Conservation (phyloP, 352 stramenopile genomes). For the Pythium myriotylum region DNA sequence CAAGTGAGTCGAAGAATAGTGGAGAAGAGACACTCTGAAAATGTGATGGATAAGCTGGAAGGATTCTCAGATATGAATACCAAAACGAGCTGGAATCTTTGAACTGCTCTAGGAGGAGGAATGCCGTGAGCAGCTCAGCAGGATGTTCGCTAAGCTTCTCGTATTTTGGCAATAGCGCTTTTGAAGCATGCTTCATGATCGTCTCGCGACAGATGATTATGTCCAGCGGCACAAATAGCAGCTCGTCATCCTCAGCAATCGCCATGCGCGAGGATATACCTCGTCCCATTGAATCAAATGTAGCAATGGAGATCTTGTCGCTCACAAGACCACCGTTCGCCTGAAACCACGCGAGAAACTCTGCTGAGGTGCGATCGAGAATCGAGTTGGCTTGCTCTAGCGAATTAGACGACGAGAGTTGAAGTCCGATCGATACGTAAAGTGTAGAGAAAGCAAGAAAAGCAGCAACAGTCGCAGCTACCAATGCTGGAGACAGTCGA, state of each 20-base stretch:
- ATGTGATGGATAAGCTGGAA: slow-evolving; percentile 31
- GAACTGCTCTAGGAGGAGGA: slow-evolving; percentile 57
- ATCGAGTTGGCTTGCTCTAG: background rate
- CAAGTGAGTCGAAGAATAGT: slow-evolving; percentile 38
- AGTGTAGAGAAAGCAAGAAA: background rate
- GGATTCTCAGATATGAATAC: slow-evolving; percentile 54
- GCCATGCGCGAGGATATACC: slow-evolving; percentile 7
- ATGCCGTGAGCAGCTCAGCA: slow-evolving; percentile 66
- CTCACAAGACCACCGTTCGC: slow-evolving; percentile 17
- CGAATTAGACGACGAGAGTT: background rate
- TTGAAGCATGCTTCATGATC: slow-evolving; percentile 9
- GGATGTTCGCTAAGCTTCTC: slow-evolving; percentile 32
- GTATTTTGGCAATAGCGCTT: slow-evolving; percentile 40
- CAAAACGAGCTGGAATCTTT: slow-evolving; percentile 45
- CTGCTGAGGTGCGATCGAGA: background rate
- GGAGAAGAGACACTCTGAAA: slow-evolving; percentile 29
- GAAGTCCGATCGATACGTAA: too few species aligned
- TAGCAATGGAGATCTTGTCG: slow-evolving; percentile 16
- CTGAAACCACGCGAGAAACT: slow-evolving; percentile 54
- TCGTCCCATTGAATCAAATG: slow-evolving; percentile 22
- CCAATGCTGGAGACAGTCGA: too few species aligned
- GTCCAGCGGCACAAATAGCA: slow-evolving; percentile 25
- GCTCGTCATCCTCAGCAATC: slow-evolving; percentile 10
- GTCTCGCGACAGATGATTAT: slow-evolving; percentile 29
- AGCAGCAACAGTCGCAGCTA: too few species aligned